Conservation (phyloP, 495 filamentous ascomycete species). For the Penicillium steckii region DNA sequence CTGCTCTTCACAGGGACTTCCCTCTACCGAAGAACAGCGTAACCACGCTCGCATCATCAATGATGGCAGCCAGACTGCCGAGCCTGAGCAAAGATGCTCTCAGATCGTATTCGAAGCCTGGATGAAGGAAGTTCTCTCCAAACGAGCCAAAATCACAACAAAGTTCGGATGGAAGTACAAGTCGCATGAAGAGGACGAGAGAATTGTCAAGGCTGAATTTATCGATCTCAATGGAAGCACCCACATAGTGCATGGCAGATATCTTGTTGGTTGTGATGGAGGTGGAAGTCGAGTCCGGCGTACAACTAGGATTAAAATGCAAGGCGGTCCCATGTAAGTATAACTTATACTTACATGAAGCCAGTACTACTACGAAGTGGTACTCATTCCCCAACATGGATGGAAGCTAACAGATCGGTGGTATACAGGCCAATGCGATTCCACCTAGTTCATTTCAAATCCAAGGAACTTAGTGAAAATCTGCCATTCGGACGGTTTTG, state of each 20-base stretch:
- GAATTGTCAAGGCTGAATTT: background rate
- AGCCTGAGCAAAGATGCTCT: slow-evolving; percentile 17
- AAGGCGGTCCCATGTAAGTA: slow-evolving; percentile 17
- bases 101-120: slow-evolving; percentile 23
- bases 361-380: too few relatives aligned
- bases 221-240: background rate
- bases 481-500: slow-evolving; percentile 25
- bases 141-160: background rate
- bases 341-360: background rate
- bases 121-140: slow-evolving; percentile 12
- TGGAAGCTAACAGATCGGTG: too few relatives aligned
- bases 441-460: slow-evolving; percentile 31
- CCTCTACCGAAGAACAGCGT: background rate
- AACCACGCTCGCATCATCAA: slow-evolving; percentile 1
- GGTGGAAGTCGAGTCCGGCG: slow-evolving; percentile 13
- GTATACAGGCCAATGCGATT: slow-evolving; percentile 11
- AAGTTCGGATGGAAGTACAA: slow-evolving; percentile 6
- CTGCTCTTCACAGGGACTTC: background rate
- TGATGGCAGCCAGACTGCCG: slow-evolving; percentile 5
- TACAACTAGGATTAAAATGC: slow-evolving; percentile 6
- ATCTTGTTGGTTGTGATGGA: slow-evolving; percentile 21
- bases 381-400: too few relatives aligned
- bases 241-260: background rate
- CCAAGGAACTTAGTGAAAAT: slow-evolving; percentile 15
- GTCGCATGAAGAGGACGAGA: background rate